Evolutionary conservation across 1,284 basidiomycete species (phyloP).

Genomic region (Tetrapyrgos nigripes): DNA sequence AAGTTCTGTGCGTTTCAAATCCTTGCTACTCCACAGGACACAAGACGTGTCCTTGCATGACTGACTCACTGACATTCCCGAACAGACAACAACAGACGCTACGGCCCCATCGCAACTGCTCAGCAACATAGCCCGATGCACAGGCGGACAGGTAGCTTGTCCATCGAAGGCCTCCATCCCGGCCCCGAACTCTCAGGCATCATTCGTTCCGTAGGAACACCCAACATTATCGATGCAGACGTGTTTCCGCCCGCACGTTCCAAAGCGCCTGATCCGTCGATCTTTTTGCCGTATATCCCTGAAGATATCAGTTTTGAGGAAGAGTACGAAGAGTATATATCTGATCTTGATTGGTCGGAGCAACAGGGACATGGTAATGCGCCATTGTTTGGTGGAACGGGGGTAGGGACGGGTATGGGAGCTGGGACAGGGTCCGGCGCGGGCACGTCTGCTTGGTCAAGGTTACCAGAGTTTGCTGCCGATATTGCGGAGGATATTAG

Average conservation of each 20-base stretch:
- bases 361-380: slow-evolving; percentile 53
- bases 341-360: slow-evolving; percentile 79
- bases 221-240: slow-evolving; percentile 77
- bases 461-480: slow-evolving; percentile 72
- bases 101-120: slow-evolving; percentile 64
- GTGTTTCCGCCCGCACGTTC: slow-evolving; percentile 86
- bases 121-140: slow-evolving; percentile 65
- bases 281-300: slow-evolving; percentile 84
- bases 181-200: slow-evolving; percentile 77
- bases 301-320: slow-evolving; percentile 89
- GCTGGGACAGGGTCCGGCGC: background rate
- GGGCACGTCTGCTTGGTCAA: slow-evolving; percentile 73
- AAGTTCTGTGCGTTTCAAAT: slow-evolving; percentile 82
- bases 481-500: slow-evolving; percentile 84
- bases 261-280: slow-evolving; percentile 82
- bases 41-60: too few relatives aligned
- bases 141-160: slow-evolving; percentile 79
- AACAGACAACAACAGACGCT: slow-evolving; percentile 80
- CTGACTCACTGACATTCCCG: slow-evolving; percentile 5
- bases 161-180: slow-evolving; percentile 78
- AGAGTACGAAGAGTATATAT: slow-evolving; percentile 87
- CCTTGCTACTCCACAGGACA: slow-evolving; percentile 5
- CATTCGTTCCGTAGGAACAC: slow-evolving; percentile 77
- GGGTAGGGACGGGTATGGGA: background rate
- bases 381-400: slow-evolving; percentile 46